Conservation (phyloP, 1,284 basidiomycete species). For the Coniferiporia weirii region DNA sequence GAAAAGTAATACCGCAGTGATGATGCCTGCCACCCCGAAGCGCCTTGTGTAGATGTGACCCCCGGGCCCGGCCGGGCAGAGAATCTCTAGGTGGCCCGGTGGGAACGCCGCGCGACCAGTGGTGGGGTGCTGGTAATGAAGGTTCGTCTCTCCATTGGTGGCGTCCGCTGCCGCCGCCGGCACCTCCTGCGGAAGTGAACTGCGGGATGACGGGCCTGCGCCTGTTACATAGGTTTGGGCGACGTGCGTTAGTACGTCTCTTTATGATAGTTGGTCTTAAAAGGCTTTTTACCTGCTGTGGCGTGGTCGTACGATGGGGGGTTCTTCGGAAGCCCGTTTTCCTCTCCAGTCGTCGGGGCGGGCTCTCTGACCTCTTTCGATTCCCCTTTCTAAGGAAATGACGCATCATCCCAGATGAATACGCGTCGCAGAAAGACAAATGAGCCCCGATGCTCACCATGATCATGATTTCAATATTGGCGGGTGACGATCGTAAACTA, state of each 20-base stretch:
- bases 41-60: slow-evolving; percentile 52
- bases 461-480: too few species aligned
- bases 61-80: slow-evolving; percentile 65
- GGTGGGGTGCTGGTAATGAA: slow-evolving; percentile 41
- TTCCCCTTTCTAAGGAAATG: not conserved
- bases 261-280: not conserved
- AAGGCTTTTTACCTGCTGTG: not conserved
- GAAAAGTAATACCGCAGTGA: slow-evolving; percentile 79
- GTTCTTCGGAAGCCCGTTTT: not conserved
- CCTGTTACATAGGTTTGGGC: not conserved
- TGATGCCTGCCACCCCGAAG: slow-evolving; percentile 47
- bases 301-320: slow-evolving; percentile 9
- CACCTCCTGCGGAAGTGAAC: not conserved
- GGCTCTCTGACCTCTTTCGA: not conserved
- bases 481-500: too few species aligned
- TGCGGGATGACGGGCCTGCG: not conserved
- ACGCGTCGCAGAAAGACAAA: too few species aligned
- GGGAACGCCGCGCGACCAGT: slow-evolving; percentile 55
- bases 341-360: not conserved
- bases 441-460: too few species aligned
- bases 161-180: too few species aligned
- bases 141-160: slow-evolving; percentile 25
- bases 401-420: too few species aligned
- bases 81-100: slow-evolving; percentile 73
- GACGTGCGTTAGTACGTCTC: not conserved